Conservation (phyloP, 805 yeast genomes). For the Saccharomycopsis selenospora region DNA sequence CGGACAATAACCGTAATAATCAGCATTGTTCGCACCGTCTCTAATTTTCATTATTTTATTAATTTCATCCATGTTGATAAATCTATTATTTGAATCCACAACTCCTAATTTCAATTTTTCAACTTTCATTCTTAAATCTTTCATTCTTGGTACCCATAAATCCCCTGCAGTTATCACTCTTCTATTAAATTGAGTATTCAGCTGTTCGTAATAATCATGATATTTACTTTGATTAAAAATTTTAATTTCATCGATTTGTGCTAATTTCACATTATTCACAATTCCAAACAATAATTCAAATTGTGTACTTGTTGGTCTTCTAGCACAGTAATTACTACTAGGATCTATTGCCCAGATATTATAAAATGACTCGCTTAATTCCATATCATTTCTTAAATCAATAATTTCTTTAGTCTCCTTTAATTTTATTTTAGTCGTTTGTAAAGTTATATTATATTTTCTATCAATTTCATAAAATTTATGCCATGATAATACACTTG, state of each 20-base stretch:
- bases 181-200: not conserved
- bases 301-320: conserved; percentile 25
- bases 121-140: conserved; percentile 37
- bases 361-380: conserved; percentile 30
- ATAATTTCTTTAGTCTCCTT: not conserved
- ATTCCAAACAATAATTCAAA: conserved; percentile 27
- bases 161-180: conserved; percentile 5
- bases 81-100: conserved; percentile 35
- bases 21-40: not conserved
- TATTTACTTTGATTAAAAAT: conserved; percentile 2
- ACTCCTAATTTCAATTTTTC: conserved; percentile 38
- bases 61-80: conserved; percentile 26
- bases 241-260: conserved; percentile 9
- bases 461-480: conserved; percentile 41
- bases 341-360: conserved; percentile 25
- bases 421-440: conserved; percentile 10
- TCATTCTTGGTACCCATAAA: conserved; percentile 32
- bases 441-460: conserved; percentile 33
- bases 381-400: conserved; percentile 20
- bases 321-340: conserved; percentile 14
- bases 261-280: conserved; percentile 11
- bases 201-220: not conserved
- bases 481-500: conserved; percentile 34
- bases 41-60: not conserved
- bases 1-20: not conserved